phyloP scores from a whole-genome alignment of 345 rosid genomes.

The Bruguiera parviflora region DNA sequence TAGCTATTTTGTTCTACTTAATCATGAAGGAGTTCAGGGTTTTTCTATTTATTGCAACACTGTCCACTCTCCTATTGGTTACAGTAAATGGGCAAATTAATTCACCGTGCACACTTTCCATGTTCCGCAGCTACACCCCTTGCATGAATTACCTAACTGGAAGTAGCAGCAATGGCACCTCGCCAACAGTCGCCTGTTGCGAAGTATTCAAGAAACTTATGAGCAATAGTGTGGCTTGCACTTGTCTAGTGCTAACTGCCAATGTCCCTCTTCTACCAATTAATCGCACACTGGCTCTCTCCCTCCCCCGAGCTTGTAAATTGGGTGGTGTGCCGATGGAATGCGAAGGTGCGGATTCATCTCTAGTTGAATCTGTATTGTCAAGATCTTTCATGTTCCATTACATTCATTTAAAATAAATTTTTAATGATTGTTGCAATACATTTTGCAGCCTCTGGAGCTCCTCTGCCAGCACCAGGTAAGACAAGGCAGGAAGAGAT shows the following conservation, averaged over 20 bases:
- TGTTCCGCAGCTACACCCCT: slow-evolving; percentile 77
- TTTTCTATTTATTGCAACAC: slow-evolving; percentile 19
- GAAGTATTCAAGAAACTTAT: slow-evolving; percentile 46
- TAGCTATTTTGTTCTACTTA: not conserved
- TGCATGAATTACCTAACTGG: slow-evolving; percentile 82
- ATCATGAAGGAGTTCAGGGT: slow-evolving; percentile 25
- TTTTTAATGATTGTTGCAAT: not conserved
- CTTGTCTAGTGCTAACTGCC: slow-evolving; percentile 71
- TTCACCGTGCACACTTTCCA: slow-evolving; percentile 75
- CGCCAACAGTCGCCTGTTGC: slow-evolving; percentile 70
- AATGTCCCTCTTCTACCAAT: slow-evolving; percentile 67
- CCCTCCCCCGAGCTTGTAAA: slow-evolving; percentile 71
- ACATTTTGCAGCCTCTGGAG: slow-evolving; percentile 59
- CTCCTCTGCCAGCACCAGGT: slow-evolving; percentile 93
- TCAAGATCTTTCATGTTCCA: too few species aligned
- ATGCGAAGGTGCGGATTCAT: slow-evolving; percentile 57
- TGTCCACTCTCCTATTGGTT: slow-evolving; percentile 16
- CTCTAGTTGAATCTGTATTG: not conserved
- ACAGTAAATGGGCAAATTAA: slow-evolving; percentile 58
- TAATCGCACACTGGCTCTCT: slow-evolving; percentile 57
- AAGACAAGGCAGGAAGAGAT: not conserved
- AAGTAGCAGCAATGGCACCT: slow-evolving; percentile 50
- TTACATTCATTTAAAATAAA: too few species aligned
- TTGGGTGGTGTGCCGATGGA: slow-evolving; percentile 55
- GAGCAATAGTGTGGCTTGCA: slow-evolving; percentile 53